Evolutionary conservation across 2,329 filamentous ascomycete species (phyloP), one percentile per base, ranked within the genome.

Genomic region (Akanthomyces lecanii): DNA sequence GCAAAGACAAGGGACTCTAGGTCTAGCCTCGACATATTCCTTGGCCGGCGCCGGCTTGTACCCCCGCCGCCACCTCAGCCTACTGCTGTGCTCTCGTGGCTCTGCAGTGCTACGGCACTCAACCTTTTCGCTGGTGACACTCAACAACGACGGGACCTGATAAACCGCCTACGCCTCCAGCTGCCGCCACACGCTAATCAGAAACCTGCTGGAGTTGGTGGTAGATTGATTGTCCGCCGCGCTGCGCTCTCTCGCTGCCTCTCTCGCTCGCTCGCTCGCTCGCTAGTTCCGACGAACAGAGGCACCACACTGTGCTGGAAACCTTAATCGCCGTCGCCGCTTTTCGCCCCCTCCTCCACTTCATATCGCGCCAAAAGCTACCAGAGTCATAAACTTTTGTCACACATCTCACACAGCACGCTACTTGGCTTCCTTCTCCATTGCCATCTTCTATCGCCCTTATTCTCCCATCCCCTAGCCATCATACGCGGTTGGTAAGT

Each of bases 311-410:
- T 52, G 18, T 14, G n/a, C 61, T 55, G 42, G 61, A 63, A 63
- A 63, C 61, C 33, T 63, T 63, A 63, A 63, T 63, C 61, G 61
- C 54, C 12, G 48, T 58, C 61, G 61, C 61, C 61, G 61, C 54
- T 59, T 63, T 63, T 63, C 38, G 61, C 61, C 61, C 61, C 61
- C 52, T 52, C 42, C 61, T 53, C 61, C 47, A 45, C 61, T 53
- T 42, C 51, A 56, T 62, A 56, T 62, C 60, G 60, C 60, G 52
- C 60, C 60, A 56, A 48, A 62, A 55, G 52, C 44, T 62, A 23
- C 60, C 52, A 55, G 28, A 54, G 52, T 62, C 60, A 55, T 62
- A 42, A 47, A 56, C 52, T 54, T 44, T 55, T 53, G 61, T 59
- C 48, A 59, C 61, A 59, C 54, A 50, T 63, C 61, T 57, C 61